Percentiles rank a stretch among this genome's conserved stretches.
Conservation (phyloP, 2,329 filamentous ascomycete species). For the Nemania sp. region DNA sequence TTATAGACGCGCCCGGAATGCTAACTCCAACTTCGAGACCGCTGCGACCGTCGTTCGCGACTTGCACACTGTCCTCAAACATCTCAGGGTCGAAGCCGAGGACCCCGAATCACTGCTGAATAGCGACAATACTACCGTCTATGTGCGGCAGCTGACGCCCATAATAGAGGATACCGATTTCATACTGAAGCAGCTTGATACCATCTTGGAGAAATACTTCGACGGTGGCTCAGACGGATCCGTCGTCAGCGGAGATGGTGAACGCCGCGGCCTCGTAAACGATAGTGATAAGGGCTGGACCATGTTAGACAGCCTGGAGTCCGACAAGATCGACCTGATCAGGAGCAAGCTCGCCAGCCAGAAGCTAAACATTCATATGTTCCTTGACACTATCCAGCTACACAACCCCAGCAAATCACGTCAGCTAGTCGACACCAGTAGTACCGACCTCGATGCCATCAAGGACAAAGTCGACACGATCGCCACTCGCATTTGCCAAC, state of each 20-base stretch:
- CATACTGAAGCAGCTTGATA: conserved; percentile 59
- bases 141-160: conserved; percentile 54
- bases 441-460: conserved; percentile 55
- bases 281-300: conserved; percentile 42
- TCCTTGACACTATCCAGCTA: conserved; percentile 62
- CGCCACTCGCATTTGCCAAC: conserved; percentile 55
- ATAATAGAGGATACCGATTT: conserved; percentile 61
- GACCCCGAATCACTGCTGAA: conserved; percentile 61
- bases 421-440: conserved; percentile 44
- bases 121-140: conserved; percentile 47
- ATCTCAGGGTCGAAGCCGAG: conserved; percentile 61
- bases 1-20: conserved; percentile 57
- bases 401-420: conserved; percentile 50
- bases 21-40: conserved; percentile 54
- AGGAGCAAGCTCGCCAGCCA: conserved; percentile 55
- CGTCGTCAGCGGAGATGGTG: conserved; percentile 29
- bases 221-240: conserved; percentile 27
- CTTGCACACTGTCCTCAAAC: conserved; percentile 60
- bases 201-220: conserved; percentile 54
- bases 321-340: conserved; percentile 49
- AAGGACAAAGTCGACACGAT: conserved; percentile 65
- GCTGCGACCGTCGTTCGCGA: conserved; percentile 55
- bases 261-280: conserved; percentile 37
- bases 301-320: conserved; percentile 43
- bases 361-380: conserved; percentile 57